Percentiles rank a stretch among this genome's conserved stretches.
Conservation (phyloP, 2,329 filamentous ascomycete species). For the Truncatella angustata region DNA sequence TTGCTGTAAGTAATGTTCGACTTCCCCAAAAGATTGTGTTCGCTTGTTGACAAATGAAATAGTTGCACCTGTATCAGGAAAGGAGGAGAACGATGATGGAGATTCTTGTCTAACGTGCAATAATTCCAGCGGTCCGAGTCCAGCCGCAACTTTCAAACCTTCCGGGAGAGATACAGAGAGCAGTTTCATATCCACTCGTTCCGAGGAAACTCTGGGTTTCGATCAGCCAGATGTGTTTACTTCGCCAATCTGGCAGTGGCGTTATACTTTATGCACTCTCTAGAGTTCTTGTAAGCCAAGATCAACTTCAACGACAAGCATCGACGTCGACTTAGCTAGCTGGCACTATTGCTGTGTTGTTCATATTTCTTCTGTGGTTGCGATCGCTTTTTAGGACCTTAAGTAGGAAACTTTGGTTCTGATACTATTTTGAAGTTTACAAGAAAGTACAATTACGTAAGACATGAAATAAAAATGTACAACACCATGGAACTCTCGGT, state of each 20-base stretch:
- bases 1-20: not conserved
- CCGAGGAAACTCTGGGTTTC: not conserved
- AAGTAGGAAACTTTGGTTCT: no score
- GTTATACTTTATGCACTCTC: not conserved
- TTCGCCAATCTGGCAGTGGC: not conserved
- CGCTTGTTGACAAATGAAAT: not conserved
- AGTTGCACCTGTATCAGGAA: not conserved
- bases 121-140: not conserved
- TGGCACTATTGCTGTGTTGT: no score
- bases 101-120: not conserved
- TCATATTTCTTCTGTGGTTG: no score
- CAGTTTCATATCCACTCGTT: not conserved
- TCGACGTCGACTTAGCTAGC: no score
- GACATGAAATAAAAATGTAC: no score
- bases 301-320: no score
- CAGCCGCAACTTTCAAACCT: not conserved
- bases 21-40: not conserved
- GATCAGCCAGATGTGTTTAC: not conserved
- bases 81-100: not conserved
- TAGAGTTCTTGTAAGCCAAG: no score
- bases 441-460: no score
- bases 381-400: no score
- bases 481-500: no score
- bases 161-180: not conserved
- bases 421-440: no score